phyloP scores from a whole-genome alignment of 129 eudicot species.

The Calendula officinalis region DNA sequence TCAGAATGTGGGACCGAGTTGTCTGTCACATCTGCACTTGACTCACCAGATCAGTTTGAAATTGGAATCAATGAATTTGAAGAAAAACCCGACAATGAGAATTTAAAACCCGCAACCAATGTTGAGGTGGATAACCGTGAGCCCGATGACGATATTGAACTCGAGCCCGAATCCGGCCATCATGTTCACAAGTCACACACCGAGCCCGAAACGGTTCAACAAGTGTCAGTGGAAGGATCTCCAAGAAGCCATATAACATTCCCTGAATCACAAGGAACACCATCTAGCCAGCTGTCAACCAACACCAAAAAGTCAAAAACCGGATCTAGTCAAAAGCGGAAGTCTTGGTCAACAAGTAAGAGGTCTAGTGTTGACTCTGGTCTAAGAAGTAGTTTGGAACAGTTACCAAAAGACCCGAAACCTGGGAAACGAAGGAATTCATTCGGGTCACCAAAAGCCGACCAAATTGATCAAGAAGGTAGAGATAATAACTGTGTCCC shows the following conservation, averaged over 20 bases:
- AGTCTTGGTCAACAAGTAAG: slow-evolving; percentile 54
- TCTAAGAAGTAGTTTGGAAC: slow-evolving; percentile 57
- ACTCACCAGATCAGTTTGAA: slow-evolving; percentile 66
- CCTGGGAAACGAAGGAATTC: slow-evolving; percentile 70
- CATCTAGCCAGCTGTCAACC: slow-evolving; percentile 70
- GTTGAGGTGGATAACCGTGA: slow-evolving; percentile 2
- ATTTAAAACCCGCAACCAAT: slow-evolving; percentile 1
- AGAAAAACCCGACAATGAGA: slow-evolving; percentile 25
- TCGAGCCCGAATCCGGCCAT: slow-evolving; percentile 26
- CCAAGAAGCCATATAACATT: slow-evolving; percentile 63
- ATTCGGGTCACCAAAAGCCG: slow-evolving; percentile 61
- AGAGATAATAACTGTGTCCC: slow-evolving; percentile 66
- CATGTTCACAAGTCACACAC: too few relatives aligned
- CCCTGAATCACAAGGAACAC: slow-evolving; percentile 69
- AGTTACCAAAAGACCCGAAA: slow-evolving; percentile 60
- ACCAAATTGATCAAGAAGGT: slow-evolving; percentile 58
- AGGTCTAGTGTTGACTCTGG: slow-evolving; percentile 32
- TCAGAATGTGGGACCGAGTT: slow-evolving; percentile 94
- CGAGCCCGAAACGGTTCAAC: slow-evolving; percentile 13
- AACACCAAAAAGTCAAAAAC: slow-evolving; percentile 46
- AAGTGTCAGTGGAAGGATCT: slow-evolving; percentile 41
- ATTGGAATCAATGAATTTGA: slow-evolving; percentile 37
- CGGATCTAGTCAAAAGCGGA: slow-evolving; percentile 47
- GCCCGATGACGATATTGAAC: neutral
- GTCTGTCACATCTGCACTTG: slow-evolving; percentile 80